Conservation (phyloP, 106 monocot genomes). For the Apostasia ramifera region DNA sequence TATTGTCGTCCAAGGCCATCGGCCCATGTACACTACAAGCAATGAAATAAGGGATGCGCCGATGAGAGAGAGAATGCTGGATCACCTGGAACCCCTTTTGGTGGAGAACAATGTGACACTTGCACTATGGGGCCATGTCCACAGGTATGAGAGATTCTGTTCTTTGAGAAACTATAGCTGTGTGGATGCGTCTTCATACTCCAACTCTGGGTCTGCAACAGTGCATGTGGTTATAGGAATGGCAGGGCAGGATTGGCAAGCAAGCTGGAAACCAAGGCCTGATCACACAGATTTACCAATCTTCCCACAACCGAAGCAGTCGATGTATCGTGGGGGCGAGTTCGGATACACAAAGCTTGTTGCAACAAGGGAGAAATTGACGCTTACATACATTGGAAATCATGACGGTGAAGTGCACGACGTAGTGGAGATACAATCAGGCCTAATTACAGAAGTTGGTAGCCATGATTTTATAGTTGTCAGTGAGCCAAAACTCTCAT, state of each 20-base stretch:
- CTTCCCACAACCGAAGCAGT: conserved; percentile 62
- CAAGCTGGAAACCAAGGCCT: conserved; percentile 71
- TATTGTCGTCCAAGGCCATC: conserved; percentile 87
- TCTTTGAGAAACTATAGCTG: conserved; percentile 67
- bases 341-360: conserved; percentile 88
- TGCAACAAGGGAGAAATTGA: conserved; percentile 79
- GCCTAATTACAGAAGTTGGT: background rate
- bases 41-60: conserved; percentile 59
- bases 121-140: conserved; percentile 98
- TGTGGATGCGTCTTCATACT: conserved; percentile 25
- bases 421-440: conserved; percentile 57
- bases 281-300: conserved; percentile 61
- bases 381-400: conserved; percentile 74
- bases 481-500: background rate
- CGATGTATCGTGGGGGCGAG: conserved; percentile 88
- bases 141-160: conserved; percentile 96
- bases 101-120: conserved; percentile 83
- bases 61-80: conserved; percentile 60
- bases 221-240: conserved; percentile 93
- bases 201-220: conserved; percentile 24
- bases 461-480: background rate
- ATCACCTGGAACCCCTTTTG: conserved; percentile 68
- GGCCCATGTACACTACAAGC: conserved; percentile 95
- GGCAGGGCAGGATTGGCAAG: conserved; percentile 95
- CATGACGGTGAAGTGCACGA: conserved; percentile 88